Conservation (phyloP, 345 rosid genomes). For the Arabidopsis suecica region DNA sequence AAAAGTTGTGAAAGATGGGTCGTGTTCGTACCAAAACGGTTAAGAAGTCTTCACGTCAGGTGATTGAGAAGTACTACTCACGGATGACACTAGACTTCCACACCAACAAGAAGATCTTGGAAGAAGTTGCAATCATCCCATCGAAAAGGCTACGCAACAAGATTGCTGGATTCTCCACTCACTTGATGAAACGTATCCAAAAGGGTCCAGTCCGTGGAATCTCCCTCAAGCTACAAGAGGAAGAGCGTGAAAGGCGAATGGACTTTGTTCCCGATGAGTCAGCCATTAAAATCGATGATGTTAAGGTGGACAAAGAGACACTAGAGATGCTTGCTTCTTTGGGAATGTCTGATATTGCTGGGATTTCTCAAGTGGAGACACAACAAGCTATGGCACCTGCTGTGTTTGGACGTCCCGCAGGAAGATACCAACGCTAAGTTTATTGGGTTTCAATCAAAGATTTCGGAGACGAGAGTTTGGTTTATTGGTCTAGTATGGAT, state of each 20-base stretch:
- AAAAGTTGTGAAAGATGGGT: slow-evolving; percentile 57
- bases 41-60: slow-evolving; percentile 88
- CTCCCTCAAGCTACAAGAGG: slow-evolving; percentile 83
- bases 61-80: slow-evolving; percentile 86
- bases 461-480: slow-evolving; percentile 1
- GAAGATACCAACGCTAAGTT: slow-evolving; percentile 24
- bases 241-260: slow-evolving; percentile 83
- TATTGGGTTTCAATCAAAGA: not conserved
- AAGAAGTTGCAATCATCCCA: slow-evolving; percentile 84
- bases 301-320: slow-evolving; percentile 76
- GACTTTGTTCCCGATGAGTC: slow-evolving; percentile 89
- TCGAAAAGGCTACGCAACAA: slow-evolving; percentile 85
- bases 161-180: slow-evolving; percentile 87
- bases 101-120: slow-evolving; percentile 88
- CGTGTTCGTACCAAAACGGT: slow-evolving; percentile 87
- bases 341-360: slow-evolving; percentile 67
- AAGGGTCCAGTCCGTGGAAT: slow-evolving; percentile 90
- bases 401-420: not conserved
- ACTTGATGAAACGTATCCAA: slow-evolving; percentile 71
- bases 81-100: slow-evolving; percentile 83
- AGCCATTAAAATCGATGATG: slow-evolving; percentile 59
- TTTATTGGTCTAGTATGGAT: not conserved
- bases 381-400: slow-evolving; percentile 17
- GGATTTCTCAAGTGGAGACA: slow-evolving; percentile 41
- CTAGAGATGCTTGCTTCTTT: slow-evolving; percentile 72